Evolutionary conservation across 129 eudicot species (phyloP).

Genomic region (Lonicera japonica): DNA sequence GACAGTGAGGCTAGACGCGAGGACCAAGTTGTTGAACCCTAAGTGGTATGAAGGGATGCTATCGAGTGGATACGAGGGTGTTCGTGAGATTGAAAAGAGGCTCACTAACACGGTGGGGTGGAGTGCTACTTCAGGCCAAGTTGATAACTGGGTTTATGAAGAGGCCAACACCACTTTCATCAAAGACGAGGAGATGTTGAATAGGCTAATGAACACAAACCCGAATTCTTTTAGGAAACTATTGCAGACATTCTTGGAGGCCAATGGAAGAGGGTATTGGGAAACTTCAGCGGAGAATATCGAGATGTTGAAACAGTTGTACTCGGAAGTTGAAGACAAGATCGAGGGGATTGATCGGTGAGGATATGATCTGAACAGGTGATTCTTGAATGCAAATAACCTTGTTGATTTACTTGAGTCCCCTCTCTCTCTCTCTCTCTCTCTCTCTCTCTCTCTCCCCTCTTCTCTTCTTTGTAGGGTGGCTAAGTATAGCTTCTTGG

Average conservation of each 20-base stretch:
- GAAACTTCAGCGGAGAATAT: conserved; percentile 89
- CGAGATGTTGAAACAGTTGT: conserved; percentile 75
- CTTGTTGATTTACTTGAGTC: conserved; percentile 8
- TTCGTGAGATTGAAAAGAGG: conserved; percentile 95
- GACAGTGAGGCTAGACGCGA: conserved; percentile 89
- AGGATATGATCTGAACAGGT: conserved; percentile 6
- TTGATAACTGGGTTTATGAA: conserved; percentile 95
- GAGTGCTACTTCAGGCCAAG: conserved; percentile 99
- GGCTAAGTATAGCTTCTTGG: conserved; percentile 1
- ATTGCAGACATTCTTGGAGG: conserved; percentile 95
- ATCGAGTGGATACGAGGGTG: conserved; percentile 94
- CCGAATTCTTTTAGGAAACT: conserved; percentile 94
- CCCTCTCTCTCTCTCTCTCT: conserved; percentile 11
- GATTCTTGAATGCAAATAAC: conserved; percentile 12
- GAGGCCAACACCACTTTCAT: conserved; percentile 96
- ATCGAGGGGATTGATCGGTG: conserved; percentile 86
- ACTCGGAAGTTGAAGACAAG: conserved; percentile 96
- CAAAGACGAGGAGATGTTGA: conserved; percentile 87
- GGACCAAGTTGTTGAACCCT: conserved; percentile 93
- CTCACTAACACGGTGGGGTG: conserved; percentile 96
- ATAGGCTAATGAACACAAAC: conserved; percentile 90
- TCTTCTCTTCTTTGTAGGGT: conserved; percentile 2
- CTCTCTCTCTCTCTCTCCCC: too few species aligned
- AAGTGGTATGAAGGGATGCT: conserved; percentile 99
- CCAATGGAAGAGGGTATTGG: conserved; percentile 98